A percentile compares a stretch with the other conserved stretches of the same genome.
Evolutionary conservation across 768 basidiomycete species (phyloP).

Genomic region (Ramaria sp.): DNA sequence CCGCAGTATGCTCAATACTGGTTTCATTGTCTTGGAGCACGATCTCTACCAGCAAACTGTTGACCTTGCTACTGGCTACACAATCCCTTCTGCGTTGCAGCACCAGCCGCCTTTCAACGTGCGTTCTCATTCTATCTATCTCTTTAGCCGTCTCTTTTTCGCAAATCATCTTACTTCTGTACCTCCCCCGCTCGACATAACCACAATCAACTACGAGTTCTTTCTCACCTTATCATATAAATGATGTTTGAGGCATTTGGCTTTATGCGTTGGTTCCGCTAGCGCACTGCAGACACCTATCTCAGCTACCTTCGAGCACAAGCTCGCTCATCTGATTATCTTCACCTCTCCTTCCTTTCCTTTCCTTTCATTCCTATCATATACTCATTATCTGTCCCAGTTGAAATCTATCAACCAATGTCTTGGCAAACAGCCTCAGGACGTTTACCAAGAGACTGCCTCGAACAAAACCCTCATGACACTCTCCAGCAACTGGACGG

Average conservation of each 20-base stretch:
- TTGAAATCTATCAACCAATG: constrained; percentile 15
- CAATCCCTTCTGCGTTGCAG: constrained; percentile 29
- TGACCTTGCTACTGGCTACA: constrained; percentile 36
- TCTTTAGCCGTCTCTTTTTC: constrained; percentile 23
- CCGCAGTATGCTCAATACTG: constrained; percentile 26
- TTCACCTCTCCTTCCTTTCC: no score
- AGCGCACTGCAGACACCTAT: neutral
- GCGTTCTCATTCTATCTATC: constrained; percentile 23
- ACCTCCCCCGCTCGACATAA: neutral
- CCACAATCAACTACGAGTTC: no score
- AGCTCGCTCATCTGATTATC: neutral
- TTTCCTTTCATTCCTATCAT: no score
- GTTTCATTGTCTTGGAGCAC: constrained; percentile 82
- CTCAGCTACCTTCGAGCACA: neutral
- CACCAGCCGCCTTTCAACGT: constrained; percentile 12
- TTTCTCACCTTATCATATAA: no score
- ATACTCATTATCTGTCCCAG: neutral
- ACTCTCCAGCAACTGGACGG: neutral
- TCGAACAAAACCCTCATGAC: neutral
- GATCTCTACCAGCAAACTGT: constrained; percentile 56
- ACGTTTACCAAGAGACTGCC: constrained; percentile 29
- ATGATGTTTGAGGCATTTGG: no score
- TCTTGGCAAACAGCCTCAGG: constrained; percentile 12
- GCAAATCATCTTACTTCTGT: neutral
- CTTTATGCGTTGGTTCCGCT: no score